Evolutionary conservation across 305 asterid species (phyloP).

Genomic region (Fraxinus platypoda): DNA sequence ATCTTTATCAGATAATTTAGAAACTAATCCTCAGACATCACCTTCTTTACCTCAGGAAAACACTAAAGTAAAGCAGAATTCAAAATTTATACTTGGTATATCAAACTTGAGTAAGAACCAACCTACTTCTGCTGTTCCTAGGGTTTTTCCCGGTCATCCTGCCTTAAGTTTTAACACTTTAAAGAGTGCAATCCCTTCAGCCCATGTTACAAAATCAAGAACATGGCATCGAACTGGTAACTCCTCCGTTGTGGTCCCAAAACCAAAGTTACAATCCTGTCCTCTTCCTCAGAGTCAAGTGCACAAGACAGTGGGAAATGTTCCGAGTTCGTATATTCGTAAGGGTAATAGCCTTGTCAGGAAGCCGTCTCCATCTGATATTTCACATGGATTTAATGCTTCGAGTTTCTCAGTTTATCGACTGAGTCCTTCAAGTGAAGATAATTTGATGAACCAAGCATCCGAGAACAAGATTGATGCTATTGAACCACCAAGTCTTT

Average conservation of each 20-base stretch:
- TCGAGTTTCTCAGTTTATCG: constrained; percentile 39
- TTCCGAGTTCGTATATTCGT: constrained; percentile 61
- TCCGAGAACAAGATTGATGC: constrained; percentile 32
- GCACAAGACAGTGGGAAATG: constrained; percentile 32
- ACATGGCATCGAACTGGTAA: constrained; percentile 75
- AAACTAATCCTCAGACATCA: constrained; percentile 25
- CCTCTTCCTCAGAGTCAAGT: constrained; percentile 37
- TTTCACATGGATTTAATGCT: constrained; percentile 40
- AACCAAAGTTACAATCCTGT: constrained; percentile 36
- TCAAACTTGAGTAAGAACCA: constrained; percentile 43
- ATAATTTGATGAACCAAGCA: constrained; percentile 34
- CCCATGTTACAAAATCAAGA: constrained; percentile 59
- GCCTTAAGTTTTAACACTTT: constrained; percentile 36
- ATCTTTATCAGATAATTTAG: constrained; percentile 21
- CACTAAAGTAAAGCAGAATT: constrained; percentile 33
- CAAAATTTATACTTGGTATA: constrained; percentile 32
- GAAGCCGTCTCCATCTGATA: constrained; percentile 44
- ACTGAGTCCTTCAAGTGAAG: constrained; percentile 32
- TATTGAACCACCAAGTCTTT: constrained; percentile 32
- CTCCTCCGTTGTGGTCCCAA: constrained; percentile 36
- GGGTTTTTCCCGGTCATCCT: constrained; percentile 37
- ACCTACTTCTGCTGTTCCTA: constrained; percentile 36
- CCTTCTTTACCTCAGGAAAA: constrained; percentile 31
- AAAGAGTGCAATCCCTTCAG: constrained; percentile 34
- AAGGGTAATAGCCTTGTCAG: constrained; percentile 88